Conservation (phyloP, 208 protist species). For the Porcisia hertigi region DNA sequence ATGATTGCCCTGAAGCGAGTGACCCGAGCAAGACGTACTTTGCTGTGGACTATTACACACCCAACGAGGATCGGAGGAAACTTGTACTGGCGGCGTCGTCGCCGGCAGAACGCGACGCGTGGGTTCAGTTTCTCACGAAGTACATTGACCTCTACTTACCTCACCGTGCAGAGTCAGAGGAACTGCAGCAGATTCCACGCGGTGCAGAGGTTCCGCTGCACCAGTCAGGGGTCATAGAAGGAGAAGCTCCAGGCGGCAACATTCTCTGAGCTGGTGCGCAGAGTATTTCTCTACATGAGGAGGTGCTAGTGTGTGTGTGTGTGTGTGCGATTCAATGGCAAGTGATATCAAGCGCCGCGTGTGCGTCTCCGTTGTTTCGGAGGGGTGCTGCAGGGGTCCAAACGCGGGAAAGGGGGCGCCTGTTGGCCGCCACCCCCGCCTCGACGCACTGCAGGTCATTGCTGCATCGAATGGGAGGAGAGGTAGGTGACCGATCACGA, state of each 20-base stretch:
- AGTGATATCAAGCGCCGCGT: not conserved
- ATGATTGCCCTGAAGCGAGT: constrained; percentile 53
- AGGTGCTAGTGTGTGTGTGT: not conserved
- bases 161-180: constrained; percentile 52
- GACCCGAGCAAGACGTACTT: constrained; percentile 52
- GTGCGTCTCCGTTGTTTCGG: not conserved
- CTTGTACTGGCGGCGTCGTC: constrained; percentile 46
- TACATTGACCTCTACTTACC: constrained; percentile 74
- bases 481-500: not conserved
- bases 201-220: constrained; percentile 43
- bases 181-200: constrained; percentile 41
- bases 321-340: not conserved
- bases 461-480: too few relatives aligned
- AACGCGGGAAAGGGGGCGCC: not conserved
- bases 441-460: not conserved
- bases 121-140: constrained; percentile 64
- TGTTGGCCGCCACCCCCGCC: not conserved
- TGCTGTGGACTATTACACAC: constrained; percentile 54
- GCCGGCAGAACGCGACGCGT: constrained; percentile 46
- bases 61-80: constrained; percentile 27
- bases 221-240: constrained; percentile 54
- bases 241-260: constrained; percentile 60
- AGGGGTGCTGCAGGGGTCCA: not conserved
- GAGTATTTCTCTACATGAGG: not conserved
- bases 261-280: constrained; percentile 19